Conservation (phyloP, 768 basidiomycete species). For the Auricularia sp. region DNA sequence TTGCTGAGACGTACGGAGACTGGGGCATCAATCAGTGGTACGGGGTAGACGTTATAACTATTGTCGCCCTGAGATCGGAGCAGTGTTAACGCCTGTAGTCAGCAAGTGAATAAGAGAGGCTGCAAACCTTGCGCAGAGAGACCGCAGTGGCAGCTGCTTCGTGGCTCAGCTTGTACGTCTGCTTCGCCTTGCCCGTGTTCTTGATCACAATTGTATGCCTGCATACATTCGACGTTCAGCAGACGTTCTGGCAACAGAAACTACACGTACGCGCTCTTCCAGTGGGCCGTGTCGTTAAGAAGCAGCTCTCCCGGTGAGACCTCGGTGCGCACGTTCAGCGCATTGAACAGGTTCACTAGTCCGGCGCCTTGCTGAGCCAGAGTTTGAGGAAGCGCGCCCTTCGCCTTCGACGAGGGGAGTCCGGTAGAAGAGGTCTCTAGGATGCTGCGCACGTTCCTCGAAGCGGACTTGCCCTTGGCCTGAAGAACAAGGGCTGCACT, state of each 20-base stretch:
- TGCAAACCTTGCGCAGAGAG: conserved; percentile 3
- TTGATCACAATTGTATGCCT: neutral
- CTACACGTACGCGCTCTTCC: conserved; percentile 7
- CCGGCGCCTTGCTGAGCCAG: conserved; percentile 14
- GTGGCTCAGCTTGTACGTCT: conserved; percentile 16
- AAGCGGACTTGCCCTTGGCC: conserved; percentile 6
- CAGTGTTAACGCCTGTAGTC: neutral
- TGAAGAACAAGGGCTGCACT: conserved; percentile 11
- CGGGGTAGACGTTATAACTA: neutral
- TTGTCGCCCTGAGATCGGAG: neutral
- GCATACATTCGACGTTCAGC: neutral
- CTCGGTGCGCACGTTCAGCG: conserved; percentile 19
- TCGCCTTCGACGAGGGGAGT: conserved; percentile 4
- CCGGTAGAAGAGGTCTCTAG: conserved; percentile 10
- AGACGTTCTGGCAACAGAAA: conserved; percentile 1
- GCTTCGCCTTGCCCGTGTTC: conserved; percentile 2
- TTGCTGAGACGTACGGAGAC: neutral
- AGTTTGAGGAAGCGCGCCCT: conserved; percentile 8
- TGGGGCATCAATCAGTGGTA: neutral
- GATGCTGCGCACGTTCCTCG: conserved; percentile 3
- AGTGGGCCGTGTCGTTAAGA: conserved; percentile 30
- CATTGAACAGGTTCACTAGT: conserved; percentile 23
- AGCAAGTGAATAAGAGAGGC: too few relatives aligned
- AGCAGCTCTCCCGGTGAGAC: conserved; percentile 23
- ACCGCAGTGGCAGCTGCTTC: conserved; percentile 21